Conservation (phyloP, 257 asterid genomes). For the Solanum sejunctum region DNA sequence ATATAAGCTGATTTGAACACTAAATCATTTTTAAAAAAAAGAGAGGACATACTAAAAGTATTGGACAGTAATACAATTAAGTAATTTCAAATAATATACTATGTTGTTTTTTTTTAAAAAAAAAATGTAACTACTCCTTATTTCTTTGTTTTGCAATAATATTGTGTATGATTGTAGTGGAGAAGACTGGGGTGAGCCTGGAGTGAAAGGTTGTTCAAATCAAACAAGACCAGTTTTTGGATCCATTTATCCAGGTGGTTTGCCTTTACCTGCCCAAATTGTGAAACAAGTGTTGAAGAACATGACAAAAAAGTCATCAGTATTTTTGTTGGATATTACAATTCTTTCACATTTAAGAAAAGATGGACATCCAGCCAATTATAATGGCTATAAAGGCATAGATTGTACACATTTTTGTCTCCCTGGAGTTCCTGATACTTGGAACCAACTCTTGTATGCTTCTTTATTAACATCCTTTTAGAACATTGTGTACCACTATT, state of each 20-base stretch:
- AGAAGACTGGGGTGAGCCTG: constrained; percentile 7
- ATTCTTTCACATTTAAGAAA: constrained; percentile 15
- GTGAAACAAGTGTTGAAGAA: constrained; percentile 6
- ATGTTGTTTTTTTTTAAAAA: no score
- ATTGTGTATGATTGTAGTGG: constrained; percentile 3
- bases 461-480: neutral
- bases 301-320: constrained; percentile 1
- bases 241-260: constrained; percentile 8
- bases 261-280: constrained; percentile 3
- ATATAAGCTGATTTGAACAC: neutral
- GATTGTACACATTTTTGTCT: constrained; percentile 40
- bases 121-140: neutral
- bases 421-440: constrained; percentile 31
- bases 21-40: no score
- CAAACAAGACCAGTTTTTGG: constrained; percentile 13
- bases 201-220: constrained; percentile 7
- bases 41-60: no score
- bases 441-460: constrained; percentile 22
- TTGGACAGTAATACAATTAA: no score
- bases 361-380: constrained; percentile 27
- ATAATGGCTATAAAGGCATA: constrained; percentile 11
- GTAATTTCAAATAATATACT: no score
- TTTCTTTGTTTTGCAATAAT: neutral
- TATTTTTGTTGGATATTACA: constrained; percentile 15
- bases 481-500: no score